phyloP scores from a whole-genome alignment of 2,329 filamentous ascomycete genomes.

The Falciphora oryzae region DNA sequence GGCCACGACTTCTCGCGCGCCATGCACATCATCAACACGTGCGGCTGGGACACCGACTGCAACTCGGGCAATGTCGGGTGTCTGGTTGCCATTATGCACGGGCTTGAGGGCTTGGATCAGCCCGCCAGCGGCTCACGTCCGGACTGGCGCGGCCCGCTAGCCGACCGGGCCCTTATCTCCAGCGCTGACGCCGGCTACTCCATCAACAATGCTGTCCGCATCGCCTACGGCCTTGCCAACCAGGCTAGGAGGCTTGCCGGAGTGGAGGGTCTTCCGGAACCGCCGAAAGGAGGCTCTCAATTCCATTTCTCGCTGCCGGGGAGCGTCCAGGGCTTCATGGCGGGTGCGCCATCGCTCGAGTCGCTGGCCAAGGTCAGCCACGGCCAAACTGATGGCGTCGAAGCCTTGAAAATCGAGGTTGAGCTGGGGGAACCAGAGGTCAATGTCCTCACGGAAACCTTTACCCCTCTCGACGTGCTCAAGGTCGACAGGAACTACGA shows the following conservation, averaged over 20 bases:
- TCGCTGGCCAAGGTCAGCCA: slow-evolving; percentile 12
- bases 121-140: slow-evolving; percentile 7
- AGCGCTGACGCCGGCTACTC: slow-evolving; percentile 31
- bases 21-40: slow-evolving; percentile 30
- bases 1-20: slow-evolving; percentile 25
- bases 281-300: slow-evolving; percentile 28
- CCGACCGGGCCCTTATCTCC: slow-evolving; percentile 28
- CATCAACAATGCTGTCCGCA: slow-evolving; percentile 28
- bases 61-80: slow-evolving; percentile 32
- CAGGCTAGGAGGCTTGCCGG: slow-evolving; percentile 22
- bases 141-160: slow-evolving; percentile 30
- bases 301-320: slow-evolving; percentile 31
- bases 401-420: slow-evolving; percentile 8
- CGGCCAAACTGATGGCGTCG: slow-evolving; percentile 6
- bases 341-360: not conserved
- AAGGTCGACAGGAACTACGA: slow-evolving; percentile 18
- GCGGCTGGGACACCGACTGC: slow-evolving; percentile 33
- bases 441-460: slow-evolving; percentile 22
- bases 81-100: slow-evolving; percentile 29
- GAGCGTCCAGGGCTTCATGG: slow-evolving; percentile 29
- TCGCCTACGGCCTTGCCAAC: slow-evolving; percentile 25
- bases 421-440: not conserved
- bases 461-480: slow-evolving; percentile 19
- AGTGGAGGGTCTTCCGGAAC: slow-evolving; percentile 11
- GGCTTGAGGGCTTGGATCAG: slow-evolving; percentile 15